Percentiles rank a stretch among this genome's conserved stretches.
Evolutionary conservation across 163 green algal genomes (phyloP).

Genomic region (Picocystis sp.): DNA sequence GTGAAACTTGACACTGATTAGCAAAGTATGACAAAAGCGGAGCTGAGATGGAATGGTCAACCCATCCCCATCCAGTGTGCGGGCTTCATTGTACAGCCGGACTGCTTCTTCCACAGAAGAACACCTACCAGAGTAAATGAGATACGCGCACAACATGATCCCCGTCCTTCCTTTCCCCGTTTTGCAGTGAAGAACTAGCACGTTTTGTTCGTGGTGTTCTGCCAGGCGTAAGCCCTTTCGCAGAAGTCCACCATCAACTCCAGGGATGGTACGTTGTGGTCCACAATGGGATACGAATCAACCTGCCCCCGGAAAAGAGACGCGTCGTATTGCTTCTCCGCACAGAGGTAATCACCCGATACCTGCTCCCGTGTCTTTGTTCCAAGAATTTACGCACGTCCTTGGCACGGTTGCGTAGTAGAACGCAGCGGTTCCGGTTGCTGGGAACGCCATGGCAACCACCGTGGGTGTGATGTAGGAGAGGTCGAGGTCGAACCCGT

Average conservation of each 20-base stretch:
- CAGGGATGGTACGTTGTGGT: slow-evolving; percentile 22
- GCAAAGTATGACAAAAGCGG: too few species aligned
- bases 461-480: slow-evolving; percentile 18
- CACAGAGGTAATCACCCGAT: slow-evolving; percentile 58
- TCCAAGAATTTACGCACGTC: slow-evolving; percentile 36
- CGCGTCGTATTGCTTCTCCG: slow-evolving; percentile 35
- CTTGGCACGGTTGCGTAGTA: slow-evolving; percentile 44
- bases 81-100: slow-evolving; percentile 26
- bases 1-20: too few species aligned
- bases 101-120: slow-evolving; percentile 20
- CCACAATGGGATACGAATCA: slow-evolving; percentile 17
- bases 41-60: slow-evolving; percentile 54
- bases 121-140: slow-evolving; percentile 28
- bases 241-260: slow-evolving; percentile 18
- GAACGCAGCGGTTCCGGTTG: slow-evolving; percentile 12
- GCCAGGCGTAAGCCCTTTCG: slow-evolving; percentile 16
- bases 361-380: slow-evolving; percentile 23
- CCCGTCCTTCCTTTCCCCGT: slow-evolving; percentile 49
- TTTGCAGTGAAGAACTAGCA: slow-evolving; percentile 20
- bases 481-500: slow-evolving; percentile 20
- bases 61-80: slow-evolving; percentile 37
- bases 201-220: slow-evolving; percentile 11
- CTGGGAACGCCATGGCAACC: slow-evolving; percentile 17
- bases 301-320: slow-evolving; percentile 12
- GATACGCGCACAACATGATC: slow-evolving; percentile 41